Evolutionary conservation across 2,329 filamentous ascomycete species (phyloP).

Genomic region (Paraphaeosphaeria minitans): DNA sequence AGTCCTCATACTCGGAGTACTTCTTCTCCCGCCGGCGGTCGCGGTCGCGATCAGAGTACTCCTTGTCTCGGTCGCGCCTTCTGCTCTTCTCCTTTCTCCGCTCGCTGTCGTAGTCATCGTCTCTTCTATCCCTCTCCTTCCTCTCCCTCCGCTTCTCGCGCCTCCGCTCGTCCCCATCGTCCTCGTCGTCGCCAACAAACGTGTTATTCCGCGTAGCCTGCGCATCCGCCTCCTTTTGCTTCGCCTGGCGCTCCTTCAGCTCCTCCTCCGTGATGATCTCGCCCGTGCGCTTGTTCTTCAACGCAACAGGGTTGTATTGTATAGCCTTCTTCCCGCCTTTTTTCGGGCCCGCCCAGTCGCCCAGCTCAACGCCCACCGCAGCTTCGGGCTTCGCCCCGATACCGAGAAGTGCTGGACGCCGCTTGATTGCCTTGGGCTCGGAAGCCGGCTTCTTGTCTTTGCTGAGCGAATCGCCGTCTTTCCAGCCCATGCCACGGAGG

Average conservation of each 20-base stretch:
- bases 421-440: slow-evolving; percentile 69
- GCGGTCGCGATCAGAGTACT: slow-evolving; percentile 12
- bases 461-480: slow-evolving; percentile 67
- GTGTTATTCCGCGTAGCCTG: slow-evolving; percentile 28
- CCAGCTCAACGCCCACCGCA: slow-evolving; percentile 68
- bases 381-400: slow-evolving; percentile 83
- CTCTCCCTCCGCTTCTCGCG: slow-evolving; percentile 24
- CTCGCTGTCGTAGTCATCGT: slow-evolving; percentile 29
- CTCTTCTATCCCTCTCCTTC: slow-evolving; percentile 24
- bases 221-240: slow-evolving; percentile 51
- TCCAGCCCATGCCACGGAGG: slow-evolving; percentile 94
- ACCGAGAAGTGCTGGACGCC: slow-evolving; percentile 80
- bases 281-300: slow-evolving; percentile 66
- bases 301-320: slow-evolving; percentile 65
- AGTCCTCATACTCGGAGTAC: background rate
- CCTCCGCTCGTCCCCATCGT: slow-evolving; percentile 23
- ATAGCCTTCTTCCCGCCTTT: slow-evolving; percentile 50
- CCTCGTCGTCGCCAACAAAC: slow-evolving; percentile 23
- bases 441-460: slow-evolving; percentile 47
- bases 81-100: slow-evolving; percentile 19
- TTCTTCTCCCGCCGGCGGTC: slow-evolving; percentile 16
- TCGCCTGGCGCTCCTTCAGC: slow-evolving; percentile 57
- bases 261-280: slow-evolving; percentile 68
- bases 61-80: slow-evolving; percentile 6
- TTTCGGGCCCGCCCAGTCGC: slow-evolving; percentile 67